Evolutionary conservation across 2,329 filamentous ascomycete genomes (phyloP), one percentile per base, ranked within the genome.

Genomic region (Exophiala xenobiotica): DNA sequence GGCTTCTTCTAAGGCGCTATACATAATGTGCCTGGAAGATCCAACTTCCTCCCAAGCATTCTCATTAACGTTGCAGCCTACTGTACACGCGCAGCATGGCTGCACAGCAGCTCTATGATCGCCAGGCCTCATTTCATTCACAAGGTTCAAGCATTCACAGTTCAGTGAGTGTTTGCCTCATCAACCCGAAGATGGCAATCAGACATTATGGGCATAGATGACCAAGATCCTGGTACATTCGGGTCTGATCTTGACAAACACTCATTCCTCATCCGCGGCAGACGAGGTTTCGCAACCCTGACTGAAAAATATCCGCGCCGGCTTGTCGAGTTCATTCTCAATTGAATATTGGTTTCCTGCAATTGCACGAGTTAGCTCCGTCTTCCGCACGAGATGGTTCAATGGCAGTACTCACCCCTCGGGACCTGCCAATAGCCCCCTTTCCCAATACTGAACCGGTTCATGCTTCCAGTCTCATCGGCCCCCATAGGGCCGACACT

Each of bases 401-500:
- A 14, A 16, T 14, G 27, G 29, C 22, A 16, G 39, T n/a, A 74
- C 86, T 77, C 72, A 96, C 92, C 92, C 82, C 92, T 82, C 19
- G 93, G 93, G 56, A 99, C 91, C 69, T 96, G 91, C 80, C 89
- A 97, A 69, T 91, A 87, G 46, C 92, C 92, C 33, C 92, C 91
- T 61, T 87, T 90, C 29, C 85, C 83, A 58, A 96, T 90, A 50
- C 86, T 83, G 67, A 99, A 97, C 56, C 78, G 75, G 19, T 80
- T 86, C 58, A 54, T 50, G 33, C 47, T 47, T 4, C 53, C 56
- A 3, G 52, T 53, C 52, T 70, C 68, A 5, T 74, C 67, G 4
- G 69, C 70, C 5, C 68, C 69, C 9, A 73, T 87, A 81, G 59
- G 87, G 83, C 63, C 63, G 41, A 95, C 81, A 22, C 83, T 87